These are phyloP conservation scores for Vigna reflexopilosa DNA, from an alignment of 306 rosid genomes.

Conservation along the genomic window DNA sequence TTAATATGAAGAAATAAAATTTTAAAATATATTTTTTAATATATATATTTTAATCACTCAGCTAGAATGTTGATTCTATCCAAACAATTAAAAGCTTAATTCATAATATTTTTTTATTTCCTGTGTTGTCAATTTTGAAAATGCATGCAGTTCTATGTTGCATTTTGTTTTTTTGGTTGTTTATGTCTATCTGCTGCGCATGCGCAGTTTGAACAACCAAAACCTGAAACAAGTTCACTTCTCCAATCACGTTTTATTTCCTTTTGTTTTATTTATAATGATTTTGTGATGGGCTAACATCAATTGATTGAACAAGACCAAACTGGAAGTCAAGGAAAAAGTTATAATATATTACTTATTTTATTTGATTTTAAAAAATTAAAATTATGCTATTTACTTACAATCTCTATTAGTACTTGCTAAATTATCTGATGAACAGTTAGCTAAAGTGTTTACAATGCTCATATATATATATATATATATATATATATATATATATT, in stretches of 20 bases:
- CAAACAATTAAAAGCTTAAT: too few relatives aligned
- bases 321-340: background rate
- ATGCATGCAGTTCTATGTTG: too few relatives aligned
- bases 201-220: background rate
- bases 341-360: background rate
- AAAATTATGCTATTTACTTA: background rate
- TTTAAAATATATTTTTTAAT: too few relatives aligned
- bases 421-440: background rate
- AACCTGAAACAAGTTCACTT: background rate
- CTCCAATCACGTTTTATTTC: background rate
- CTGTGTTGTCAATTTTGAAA: too few relatives aligned
- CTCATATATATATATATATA: too few relatives aligned
- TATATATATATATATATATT: too few relatives aligned
- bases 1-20: too few relatives aligned
- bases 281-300: background rate
- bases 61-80: too few relatives aligned
- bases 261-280: background rate
- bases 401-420: background rate
- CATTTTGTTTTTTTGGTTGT: background rate
- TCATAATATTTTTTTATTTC: too few relatives aligned
- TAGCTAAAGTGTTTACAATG: background rate
- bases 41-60: too few relatives aligned
- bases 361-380: background rate
- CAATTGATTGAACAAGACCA: background rate
- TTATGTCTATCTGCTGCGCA: background rate